Base-by-base conservation (phyloP, 805 yeast species). In the Dipodascopsis tothii region DNA sequence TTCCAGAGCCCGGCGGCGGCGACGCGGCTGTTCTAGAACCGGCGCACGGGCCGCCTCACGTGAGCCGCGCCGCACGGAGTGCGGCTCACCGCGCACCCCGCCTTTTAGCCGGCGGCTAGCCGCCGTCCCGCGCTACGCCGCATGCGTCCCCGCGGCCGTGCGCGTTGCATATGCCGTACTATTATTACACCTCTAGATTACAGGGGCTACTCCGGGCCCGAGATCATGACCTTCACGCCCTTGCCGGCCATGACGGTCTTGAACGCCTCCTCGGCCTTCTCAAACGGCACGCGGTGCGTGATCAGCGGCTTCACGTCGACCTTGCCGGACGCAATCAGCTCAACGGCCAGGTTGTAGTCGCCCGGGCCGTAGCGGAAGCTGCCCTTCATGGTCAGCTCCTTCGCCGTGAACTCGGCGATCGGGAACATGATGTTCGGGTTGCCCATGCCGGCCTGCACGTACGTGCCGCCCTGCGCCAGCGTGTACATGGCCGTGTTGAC, bases 381-480 rank as follows among this genome's bases (percentile, higher is more conserved):
- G 19, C 95, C 95, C 56, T 72, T 77, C 54, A 82, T 69, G 1
- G 73, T 69, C 48, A 83, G 62, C 61, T 86, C 95, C 57, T 78
- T 81, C 30, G 50, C 52, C 35, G 80, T 75, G 43, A 85, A 66
- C 47, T 72, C 76, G 5, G 83, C 75, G 56, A 86, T 75, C 44
- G 95, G 95, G 73, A 86, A 80, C 45, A 72, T 71, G 48, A 84
- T 71, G 37, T 74, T 70, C 34, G 77, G 80, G 35, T 73, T 75
- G 21, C 94, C 90, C 78, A 83, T 83, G 35, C 95, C 96, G 27
- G 84, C 90, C 64, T 84, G 95, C 27, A 84, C 86, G 56, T 72
- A 78, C 39, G 78, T 69, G 19, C 94, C 95, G 44, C 84, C 86
- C 27, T 77, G 69, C 40, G 66, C 73, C 46, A 84, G 68, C 32